Evolutionary conservation across 139 green algal genomes (phyloP).

Genomic region (Chlorella sp.): DNA sequence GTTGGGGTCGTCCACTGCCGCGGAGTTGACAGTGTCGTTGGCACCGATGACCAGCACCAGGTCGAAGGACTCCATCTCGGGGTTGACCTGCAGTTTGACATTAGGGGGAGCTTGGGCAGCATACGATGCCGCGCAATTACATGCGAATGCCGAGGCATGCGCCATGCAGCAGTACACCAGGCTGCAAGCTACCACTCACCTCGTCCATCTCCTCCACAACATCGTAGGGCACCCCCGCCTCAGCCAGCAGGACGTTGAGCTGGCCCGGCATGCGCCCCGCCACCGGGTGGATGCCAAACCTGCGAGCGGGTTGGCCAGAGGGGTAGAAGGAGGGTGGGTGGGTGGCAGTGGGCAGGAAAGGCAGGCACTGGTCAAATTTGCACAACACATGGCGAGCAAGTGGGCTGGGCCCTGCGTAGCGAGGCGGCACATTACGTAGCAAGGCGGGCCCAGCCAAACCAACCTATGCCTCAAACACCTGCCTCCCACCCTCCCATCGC

Average conservation of each 20-base stretch:
- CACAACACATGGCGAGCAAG: too few species aligned
- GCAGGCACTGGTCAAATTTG: too few species aligned
- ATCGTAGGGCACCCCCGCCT: conserved; percentile 73
- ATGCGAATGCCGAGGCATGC: not conserved
- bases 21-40: conserved; percentile 92
- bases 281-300: conserved; percentile 90
- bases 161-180: too few species aligned
- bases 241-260: conserved; percentile 95
- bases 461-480: too few species aligned
- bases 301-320: conserved; percentile 40
- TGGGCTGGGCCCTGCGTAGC: too few species aligned
- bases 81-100: conserved; percentile 69
- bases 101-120: not conserved
- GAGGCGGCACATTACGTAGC: too few species aligned
- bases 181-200: not conserved
- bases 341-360: not conserved
- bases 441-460: too few species aligned
- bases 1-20: conserved; percentile 89
- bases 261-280: conserved; percentile 92
- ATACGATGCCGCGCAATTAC: not conserved
- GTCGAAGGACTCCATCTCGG: conserved; percentile 77
- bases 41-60: conserved; percentile 86
- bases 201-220: conserved; percentile 56
- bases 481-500: not conserved
- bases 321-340: too few species aligned